Evolutionary conservation across 1,139 yeast genomes (phyloP), one percentile per base, ranked within the genome.

Genomic region (Yamadazyma atmosphaerica): DNA sequence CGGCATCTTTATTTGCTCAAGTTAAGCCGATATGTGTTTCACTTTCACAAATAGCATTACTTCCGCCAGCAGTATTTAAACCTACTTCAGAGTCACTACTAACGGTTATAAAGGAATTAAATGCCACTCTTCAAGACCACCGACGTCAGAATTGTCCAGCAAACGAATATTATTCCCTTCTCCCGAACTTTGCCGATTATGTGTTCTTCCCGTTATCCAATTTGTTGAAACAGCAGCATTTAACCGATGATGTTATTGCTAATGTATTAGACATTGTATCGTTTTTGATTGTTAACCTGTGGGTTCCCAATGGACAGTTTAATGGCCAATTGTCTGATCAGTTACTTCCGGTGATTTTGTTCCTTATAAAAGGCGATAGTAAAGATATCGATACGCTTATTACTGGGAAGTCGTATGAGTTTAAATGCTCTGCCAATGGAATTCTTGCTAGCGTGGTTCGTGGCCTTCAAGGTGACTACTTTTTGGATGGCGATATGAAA

Each of bases 191-290:
- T 14, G 74, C 74, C 0, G 76, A 71, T 49, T 71, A 71, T 42
- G 52, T 71, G 3, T 71, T 71, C 46, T 68, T 60, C 39, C 77
- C 77, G 1, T 39, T 71, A 12, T 61, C 75, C 2, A 55, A 51
- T 31, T 42, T 69, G 27, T 46, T 71, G 23, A 64, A 65, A 43
- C 63, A 58, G 28, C 51, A 59, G 4, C 34, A 33, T 4, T 50
- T 70, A 17, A 47, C 46, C 18, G 61, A 54, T 21, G 23, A 43
- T 1, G 52, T 57, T 2, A 47, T 53, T 2, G 46, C 44, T 12
- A 51, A 58, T 34, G 45, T 69, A 4, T 49, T 70, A 21, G 47
- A 50, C 4, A 58, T 69, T 6, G 35, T 70, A 4, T 56, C 57
- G 2, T 63, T 61, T 37, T 55, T 71, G 24, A 45, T 61, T 4